These are phyloP conservation scores for Pseudocercospora eumusae DNA, from an alignment of 2,329 filamentous ascomycete genomes.

Conservation along the genomic window DNA sequence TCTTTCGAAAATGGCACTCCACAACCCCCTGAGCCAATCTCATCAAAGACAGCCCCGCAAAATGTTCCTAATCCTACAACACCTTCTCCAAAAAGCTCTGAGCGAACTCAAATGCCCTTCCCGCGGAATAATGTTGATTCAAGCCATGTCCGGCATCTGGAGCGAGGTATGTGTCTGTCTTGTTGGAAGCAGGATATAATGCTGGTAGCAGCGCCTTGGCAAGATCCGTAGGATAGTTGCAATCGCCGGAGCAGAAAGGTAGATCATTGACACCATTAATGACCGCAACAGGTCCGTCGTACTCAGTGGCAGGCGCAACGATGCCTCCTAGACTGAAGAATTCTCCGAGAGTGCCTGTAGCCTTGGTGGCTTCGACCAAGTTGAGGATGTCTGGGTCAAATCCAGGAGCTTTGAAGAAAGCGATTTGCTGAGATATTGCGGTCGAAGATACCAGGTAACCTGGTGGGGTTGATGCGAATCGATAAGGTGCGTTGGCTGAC, in stretches of 20 bases:
- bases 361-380: conserved; percentile 30
- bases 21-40: no score
- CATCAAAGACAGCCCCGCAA: no score
- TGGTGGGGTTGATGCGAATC: conserved; percentile 32
- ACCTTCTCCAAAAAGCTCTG: background rate
- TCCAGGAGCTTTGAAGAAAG: conserved; percentile 34
- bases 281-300: conserved; percentile 31
- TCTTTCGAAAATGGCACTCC: no score
- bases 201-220: conserved; percentile 19
- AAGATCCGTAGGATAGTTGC: conserved; percentile 27
- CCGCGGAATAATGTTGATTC: conserved; percentile 33
- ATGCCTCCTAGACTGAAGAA: conserved; percentile 27
- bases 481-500: conserved; percentile 29
- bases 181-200: conserved; percentile 25
- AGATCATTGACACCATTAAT: conserved; percentile 33
- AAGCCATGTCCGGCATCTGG: conserved; percentile 35
- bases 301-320: conserved; percentile 20
- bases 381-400: conserved; percentile 34
- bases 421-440: conserved; percentile 29
- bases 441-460: conserved; percentile 32
- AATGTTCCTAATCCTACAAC: background rate
- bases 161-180: conserved; percentile 24
- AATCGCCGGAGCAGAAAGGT: conserved; percentile 36
- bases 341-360: conserved; percentile 34
- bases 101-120: background rate